Evolutionary conservation across 2,329 filamentous ascomycete genomes (phyloP).

Genomic region (Coniochaeta sp.): DNA sequence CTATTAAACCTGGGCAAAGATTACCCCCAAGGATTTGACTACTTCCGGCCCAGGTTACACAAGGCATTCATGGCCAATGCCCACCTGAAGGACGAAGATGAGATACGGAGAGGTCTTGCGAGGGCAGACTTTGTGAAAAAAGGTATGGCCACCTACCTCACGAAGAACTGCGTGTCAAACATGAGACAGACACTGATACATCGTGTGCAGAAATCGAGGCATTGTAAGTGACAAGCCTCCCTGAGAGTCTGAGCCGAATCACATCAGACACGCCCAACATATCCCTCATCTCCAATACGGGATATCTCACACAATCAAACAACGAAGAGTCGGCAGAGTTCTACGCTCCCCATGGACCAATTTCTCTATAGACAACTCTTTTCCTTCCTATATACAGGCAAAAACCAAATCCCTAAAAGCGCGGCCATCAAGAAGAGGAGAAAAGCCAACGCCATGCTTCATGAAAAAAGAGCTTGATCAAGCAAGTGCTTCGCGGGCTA

Average conservation of each 20-base stretch:
- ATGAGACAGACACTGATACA: conserved; percentile 3
- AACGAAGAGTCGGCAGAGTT: neutral
- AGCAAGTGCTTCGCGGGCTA: neutral
- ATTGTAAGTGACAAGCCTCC: conserved; percentile 65
- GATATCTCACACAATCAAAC: no score
- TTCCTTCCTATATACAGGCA: neutral
- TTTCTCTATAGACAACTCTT: neutral
- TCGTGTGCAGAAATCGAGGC: conserved; percentile 70
- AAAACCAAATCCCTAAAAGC: neutral
- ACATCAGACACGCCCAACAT: no score
- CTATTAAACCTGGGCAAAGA: conserved; percentile 77
- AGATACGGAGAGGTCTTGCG: conserved; percentile 69
- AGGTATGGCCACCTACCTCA: conserved; percentile 40
- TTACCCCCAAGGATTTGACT: conserved; percentile 76
- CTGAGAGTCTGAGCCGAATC: no score
- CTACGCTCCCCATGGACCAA: neutral
- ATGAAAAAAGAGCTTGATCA: no score
- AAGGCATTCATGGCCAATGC: conserved; percentile 77
- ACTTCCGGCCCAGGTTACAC: conserved; percentile 76
- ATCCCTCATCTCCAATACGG: no score
- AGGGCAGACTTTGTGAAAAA: conserved; percentile 87
- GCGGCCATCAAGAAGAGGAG: neutral
- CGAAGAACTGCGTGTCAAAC: neutral
- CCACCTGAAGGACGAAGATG: conserved; percentile 59
- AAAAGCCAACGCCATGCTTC: neutral